Base-by-base conservation (phyloP, 805 yeast genomes). In the Zygoascus biomembranicola region DNA sequence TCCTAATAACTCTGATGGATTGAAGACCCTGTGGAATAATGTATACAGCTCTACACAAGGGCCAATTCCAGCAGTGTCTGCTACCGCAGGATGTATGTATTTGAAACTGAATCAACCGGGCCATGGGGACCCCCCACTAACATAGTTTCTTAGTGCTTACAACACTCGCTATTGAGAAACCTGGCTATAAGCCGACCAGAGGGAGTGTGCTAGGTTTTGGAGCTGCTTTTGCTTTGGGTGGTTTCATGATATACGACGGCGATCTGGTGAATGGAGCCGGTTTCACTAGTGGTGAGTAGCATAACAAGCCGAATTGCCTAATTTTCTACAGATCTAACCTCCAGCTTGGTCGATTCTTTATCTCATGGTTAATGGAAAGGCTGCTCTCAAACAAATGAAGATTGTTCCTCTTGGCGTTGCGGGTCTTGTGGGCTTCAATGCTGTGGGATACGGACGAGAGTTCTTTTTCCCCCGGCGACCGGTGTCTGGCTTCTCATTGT, bases 281-380 rank as follows among this genome's bases (percentile, higher is more conserved):
- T 0, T 85, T 90, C 63, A 57, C 68, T 2, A 60, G 69, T 8
- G 64, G 66, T 63, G 52, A 45, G 51, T 26, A 28, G 19, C 41
- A 13, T 8, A 31, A 32, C 26, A 23, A 23, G 28, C 28, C 6
- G 28, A 23, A 23, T 23, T 23, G 6, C 28, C 3, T 23, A 42
- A 8, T 39, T 18, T 2, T 19, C 32, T 19, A n/a, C 14, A 37
- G 31, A 6, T 19, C 16, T 28, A n/a, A 52, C 53, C 35, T 28
- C 74, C 80, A 61, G 95, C 94, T 1, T 90, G 97, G 96, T 80
- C 87, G 8, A 66, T 85, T 8, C 68, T 90, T 54, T 90, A 87
- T 62, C 64, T 84, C 54, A 65, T 90, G 11, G 87, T 84, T 14
- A 87, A 87, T 63, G 88, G 89, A 1, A 52, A 53, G 37, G 55